Evolutionary conservation across 2,329 filamentous ascomycete species (phyloP).

Genomic region (Fusarium equiseti): DNA sequence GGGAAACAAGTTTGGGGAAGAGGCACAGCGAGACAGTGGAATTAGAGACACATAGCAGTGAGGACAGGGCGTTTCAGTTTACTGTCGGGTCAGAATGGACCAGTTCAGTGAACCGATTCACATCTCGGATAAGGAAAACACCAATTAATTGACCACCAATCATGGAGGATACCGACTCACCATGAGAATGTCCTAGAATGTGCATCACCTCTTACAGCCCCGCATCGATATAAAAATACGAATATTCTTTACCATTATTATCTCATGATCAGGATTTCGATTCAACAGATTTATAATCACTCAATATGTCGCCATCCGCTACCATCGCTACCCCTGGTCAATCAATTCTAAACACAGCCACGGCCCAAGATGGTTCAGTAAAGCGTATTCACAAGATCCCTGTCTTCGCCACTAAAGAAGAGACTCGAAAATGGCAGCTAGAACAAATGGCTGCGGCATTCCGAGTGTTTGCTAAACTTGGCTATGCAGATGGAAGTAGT

Average conservation of each 20-base stretch:
- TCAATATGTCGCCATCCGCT: conserved; percentile 31
- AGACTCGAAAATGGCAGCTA: conserved; percentile 49
- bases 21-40: background rate
- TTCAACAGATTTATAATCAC: background rate
- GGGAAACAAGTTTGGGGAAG: background rate
- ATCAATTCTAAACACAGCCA: conserved; percentile 29
- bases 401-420: conserved; percentile 37
- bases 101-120: background rate
- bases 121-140: conserved; percentile 16
- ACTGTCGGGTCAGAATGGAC: background rate
- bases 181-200: background rate
- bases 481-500: conserved; percentile 59
- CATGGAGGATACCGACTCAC: conserved; percentile 13
- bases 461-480: conserved; percentile 60
- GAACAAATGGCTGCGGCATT: conserved; percentile 60
- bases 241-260: background rate
- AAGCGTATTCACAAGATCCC: conserved; percentile 40
- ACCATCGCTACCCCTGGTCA: conserved; percentile 1
- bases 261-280: background rate
- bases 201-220: background rate
- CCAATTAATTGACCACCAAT: conserved; percentile 17
- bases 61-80: background rate
- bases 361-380: conserved; percentile 22
- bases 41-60: background rate
- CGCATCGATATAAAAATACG: conserved; percentile 1